phyloP scores from a whole-genome alignment of 2,329 filamentous ascomycete genomes.

The Ophiosphaerella narmari region DNA sequence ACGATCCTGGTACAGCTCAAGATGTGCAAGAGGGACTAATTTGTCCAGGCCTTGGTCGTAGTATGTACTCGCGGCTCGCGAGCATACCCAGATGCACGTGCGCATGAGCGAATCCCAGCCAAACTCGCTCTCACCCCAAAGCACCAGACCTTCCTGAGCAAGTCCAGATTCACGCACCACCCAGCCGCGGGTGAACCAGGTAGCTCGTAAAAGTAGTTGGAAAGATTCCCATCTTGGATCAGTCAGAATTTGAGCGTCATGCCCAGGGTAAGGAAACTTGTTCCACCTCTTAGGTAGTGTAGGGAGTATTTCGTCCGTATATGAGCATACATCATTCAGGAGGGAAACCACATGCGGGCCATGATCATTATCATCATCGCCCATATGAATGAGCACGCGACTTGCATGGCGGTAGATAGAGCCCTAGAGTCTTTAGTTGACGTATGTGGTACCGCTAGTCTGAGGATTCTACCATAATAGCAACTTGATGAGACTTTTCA shows the following conservation, averaged over 20 bases:
- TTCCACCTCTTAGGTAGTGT: slow-evolving; percentile 2
- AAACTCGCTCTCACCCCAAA: slow-evolving; percentile 8
- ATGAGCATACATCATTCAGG: slow-evolving; percentile 5
- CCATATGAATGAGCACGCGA: slow-evolving; percentile 12
- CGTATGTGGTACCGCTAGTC: too few relatives aligned
- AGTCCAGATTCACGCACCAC: slow-evolving; percentile 15
- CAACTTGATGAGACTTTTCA: slow-evolving; percentile 18
- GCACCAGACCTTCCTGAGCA: slow-evolving; percentile 4
- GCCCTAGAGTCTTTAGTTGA: neutral
- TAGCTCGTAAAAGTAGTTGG: neutral
- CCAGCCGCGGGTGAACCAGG: slow-evolving; percentile 15
- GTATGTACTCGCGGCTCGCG: neutral
- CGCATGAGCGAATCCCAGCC: slow-evolving; percentile 4
- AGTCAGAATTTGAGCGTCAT: slow-evolving; percentile 1
- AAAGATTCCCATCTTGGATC: slow-evolving; percentile 11
- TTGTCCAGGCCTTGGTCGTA: slow-evolving; percentile 4
- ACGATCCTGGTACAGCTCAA: slow-evolving; percentile 3
- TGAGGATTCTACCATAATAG: slow-evolving; percentile 5
- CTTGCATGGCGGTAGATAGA: slow-evolving; percentile 14
- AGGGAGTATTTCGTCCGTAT: slow-evolving; percentile 2
- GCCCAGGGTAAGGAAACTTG: neutral
- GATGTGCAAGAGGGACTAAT: slow-evolving; percentile 1
- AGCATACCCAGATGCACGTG: slow-evolving; percentile 1
- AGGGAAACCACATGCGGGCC: slow-evolving; percentile 6
- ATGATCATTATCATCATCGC: slow-evolving; percentile 2